phyloP scores from a whole-genome alignment of 257 asterid species.

The Salvia splendens region DNA sequence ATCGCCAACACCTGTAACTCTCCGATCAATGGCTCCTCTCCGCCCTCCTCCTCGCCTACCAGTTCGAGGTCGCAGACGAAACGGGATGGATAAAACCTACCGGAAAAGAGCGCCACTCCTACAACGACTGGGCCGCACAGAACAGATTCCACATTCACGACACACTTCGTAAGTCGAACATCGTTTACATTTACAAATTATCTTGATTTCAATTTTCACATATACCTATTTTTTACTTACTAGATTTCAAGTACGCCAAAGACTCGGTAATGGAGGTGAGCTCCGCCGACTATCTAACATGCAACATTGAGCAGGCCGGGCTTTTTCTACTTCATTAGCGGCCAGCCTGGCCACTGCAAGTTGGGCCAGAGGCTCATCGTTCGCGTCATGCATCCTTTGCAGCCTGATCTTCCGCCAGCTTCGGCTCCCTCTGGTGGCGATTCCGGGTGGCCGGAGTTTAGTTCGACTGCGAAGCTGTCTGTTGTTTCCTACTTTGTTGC shows the following conservation, averaged over 20 bases:
- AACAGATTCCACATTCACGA: slow-evolving; percentile 72
- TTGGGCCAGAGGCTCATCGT: slow-evolving; percentile 62
- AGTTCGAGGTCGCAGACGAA: slow-evolving; percentile 57
- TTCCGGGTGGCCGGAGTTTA: slow-evolving; percentile 31
- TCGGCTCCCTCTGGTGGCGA: slow-evolving; percentile 7
- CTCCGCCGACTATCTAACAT: slow-evolving; percentile 47
- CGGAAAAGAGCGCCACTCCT: slow-evolving; percentile 57
- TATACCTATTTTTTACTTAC: too few species aligned
- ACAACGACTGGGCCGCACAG: slow-evolving; percentile 75
- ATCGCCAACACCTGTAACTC: background rate
- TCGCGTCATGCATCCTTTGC: slow-evolving; percentile 64
- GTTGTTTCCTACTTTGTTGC: slow-evolving; percentile 38
- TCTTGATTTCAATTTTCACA: too few species aligned
- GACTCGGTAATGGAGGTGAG: slow-evolving; percentile 70
- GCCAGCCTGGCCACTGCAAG: slow-evolving; percentile 56
- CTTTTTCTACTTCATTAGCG: slow-evolving; percentile 74
- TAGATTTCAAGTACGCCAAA: slow-evolving; percentile 63
- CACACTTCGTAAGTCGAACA: slow-evolving; percentile 46
- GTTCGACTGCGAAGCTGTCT: slow-evolving; percentile 34
- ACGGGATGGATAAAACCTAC: slow-evolving; percentile 63
- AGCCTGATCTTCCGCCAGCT: slow-evolving; percentile 33
- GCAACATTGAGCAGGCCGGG: slow-evolving; percentile 59
- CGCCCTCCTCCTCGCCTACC: slow-evolving; percentile 37
- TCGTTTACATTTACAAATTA: too few species aligned
- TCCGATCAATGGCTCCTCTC: slow-evolving; percentile 43